Evolutionary conservation across 2,329 filamentous ascomycete genomes (phyloP), one percentile per base, ranked within the genome.

Genomic region (Talaromyces marneffei): DNA sequence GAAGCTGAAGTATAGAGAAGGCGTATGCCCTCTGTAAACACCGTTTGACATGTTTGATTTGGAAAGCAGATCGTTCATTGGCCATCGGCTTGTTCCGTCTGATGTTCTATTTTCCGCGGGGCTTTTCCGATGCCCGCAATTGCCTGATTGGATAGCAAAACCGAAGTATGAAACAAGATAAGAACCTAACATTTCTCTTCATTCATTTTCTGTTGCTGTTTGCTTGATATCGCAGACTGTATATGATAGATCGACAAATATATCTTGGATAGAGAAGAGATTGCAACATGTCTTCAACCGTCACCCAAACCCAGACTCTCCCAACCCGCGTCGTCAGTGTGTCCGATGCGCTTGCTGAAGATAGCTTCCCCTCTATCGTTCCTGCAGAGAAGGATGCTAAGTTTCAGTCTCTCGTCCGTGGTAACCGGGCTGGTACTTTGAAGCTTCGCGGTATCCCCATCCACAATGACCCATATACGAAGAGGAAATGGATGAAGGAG

Each of bases 401-500:
- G 2, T 76, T 75, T 63, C 74, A 76, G 57, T 66, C 71, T 6
- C 60, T 70, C 2, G 74, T 73, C n/a, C 74, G 74, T 14, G 74
- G 74, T 25, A 66, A 72, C 39, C 72, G 73, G 5, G 65, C 70
- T 25, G 74, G 72, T 4, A 72, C 69, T 0, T 65, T 76, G 59
- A 76, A 75, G 63, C 66, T 75, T 6, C 67, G 64, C 2, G 74
- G 74, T 1, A 75, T 76, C 35, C 77, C 76, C 7, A 74, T 67
- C 18, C 78, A 78, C 63, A 68, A 68, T 4, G 71, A 78, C 60
- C 70, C 71, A n/a, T 70, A 75, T 9, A 72, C 79, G 57, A 75
- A 83, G 65, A 77, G 82, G 29, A 73, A 81, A 61, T 82, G 82
- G 70, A 77, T 83, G 64, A 84, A 83, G 67, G 78, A 81, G 62